A percentile compares a stretch with the other conserved stretches of the same genome.
Conservation (phyloP, 1,284 basidiomycete genomes). For the Microbotryum scabiosae region DNA sequence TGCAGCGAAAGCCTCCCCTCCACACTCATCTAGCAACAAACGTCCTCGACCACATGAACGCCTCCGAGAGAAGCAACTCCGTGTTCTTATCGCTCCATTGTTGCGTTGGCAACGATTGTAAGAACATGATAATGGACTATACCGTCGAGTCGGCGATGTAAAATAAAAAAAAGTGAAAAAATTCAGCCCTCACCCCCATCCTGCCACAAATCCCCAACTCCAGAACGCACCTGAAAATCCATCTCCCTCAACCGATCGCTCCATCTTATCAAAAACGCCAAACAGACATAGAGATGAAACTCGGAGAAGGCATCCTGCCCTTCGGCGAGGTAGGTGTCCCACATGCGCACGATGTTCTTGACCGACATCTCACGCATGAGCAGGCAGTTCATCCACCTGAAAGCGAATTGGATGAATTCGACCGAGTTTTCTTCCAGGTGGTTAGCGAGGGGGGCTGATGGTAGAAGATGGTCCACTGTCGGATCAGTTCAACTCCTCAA, state of each 20-base stretch:
- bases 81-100: conserved; percentile 93
- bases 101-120: conserved; percentile 91
- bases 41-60: conserved; percentile 57
- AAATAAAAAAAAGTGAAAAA: neutral
- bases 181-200: neutral
- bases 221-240: conserved; percentile 86
- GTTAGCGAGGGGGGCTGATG: conserved; percentile 61
- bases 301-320: conserved; percentile 92
- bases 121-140: conserved; percentile 97
- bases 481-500: neutral
- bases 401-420: conserved; percentile 97
- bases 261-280: conserved; percentile 86
- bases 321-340: conserved; percentile 94
- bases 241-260: conserved; percentile 79
- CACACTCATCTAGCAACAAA: conserved; percentile 23
- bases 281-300: conserved; percentile 93
- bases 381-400: conserved; percentile 97
- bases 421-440: conserved; percentile 84
- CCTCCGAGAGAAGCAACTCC: conserved; percentile 87
- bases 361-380: conserved; percentile 94
- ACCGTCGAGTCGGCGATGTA: neutral
- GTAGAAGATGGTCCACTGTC: neutral
- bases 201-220: too few species aligned
- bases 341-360: conserved; percentile 91
- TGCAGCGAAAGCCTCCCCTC: neutral